Evolutionary conservation across 2,329 filamentous ascomycete genomes (phyloP).

Genomic region (Thielaviopsis punctulata): DNA sequence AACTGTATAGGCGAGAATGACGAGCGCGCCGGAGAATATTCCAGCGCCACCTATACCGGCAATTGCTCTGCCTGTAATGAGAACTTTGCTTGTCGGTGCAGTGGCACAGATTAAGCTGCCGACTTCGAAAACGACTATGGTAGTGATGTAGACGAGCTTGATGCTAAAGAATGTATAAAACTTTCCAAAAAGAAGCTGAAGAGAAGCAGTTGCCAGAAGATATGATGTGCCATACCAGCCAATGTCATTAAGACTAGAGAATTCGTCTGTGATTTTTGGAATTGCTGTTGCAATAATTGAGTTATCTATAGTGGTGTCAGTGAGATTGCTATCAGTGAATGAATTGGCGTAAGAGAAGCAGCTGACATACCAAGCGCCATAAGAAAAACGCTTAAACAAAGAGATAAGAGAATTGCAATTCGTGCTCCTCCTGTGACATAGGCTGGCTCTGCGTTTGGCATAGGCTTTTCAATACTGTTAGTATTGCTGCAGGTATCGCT

Average conservation of each 20-base stretch:
- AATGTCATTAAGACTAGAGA: conserved; percentile 28
- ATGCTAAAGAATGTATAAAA: conserved; percentile 29
- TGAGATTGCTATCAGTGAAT: too few relatives aligned
- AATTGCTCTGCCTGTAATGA: conserved; percentile 22
- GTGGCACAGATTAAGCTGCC: conserved; percentile 25
- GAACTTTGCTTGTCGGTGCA: conserved; percentile 18
- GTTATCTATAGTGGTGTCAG: too few relatives aligned
- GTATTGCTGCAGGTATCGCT: too few relatives aligned
- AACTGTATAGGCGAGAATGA: conserved; percentile 25
- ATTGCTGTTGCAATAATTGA: conserved; percentile 28
- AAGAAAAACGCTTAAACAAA: too few relatives aligned
- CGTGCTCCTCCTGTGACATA: too few relatives aligned
- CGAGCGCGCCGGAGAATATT: conserved; percentile 27
- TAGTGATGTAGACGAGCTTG: conserved; percentile 23
- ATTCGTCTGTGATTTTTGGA: conserved; percentile 26
- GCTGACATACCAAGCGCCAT: too few relatives aligned
- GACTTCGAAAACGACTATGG: conserved; percentile 26
- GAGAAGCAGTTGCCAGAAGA: conserved; percentile 24
- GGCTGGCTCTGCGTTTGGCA: too few relatives aligned
- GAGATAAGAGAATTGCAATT: too few relatives aligned
- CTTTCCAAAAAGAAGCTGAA: conserved; percentile 25
- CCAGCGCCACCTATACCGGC: conserved; percentile 26
- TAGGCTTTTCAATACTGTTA: too few relatives aligned
- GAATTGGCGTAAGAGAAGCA: too few relatives aligned
- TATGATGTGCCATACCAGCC: conserved; percentile 32